These are phyloP conservation scores for Penicillium lagena DNA, from an alignment of 495 filamentous ascomycete species.

Conservation along the genomic window DNA sequence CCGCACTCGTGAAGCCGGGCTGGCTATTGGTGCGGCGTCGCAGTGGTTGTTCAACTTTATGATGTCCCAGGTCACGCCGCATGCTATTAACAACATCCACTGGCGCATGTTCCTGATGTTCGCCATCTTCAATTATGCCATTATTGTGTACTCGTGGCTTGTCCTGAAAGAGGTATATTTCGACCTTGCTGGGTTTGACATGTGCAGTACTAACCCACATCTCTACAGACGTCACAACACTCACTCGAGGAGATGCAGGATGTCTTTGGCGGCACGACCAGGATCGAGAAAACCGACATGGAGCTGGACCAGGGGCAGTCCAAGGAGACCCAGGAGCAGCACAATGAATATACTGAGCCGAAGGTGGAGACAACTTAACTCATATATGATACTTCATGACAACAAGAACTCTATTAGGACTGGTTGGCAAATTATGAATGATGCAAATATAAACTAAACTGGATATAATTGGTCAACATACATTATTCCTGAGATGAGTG, in stretches of 20 bases:
- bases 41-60: slow-evolving; percentile 54
- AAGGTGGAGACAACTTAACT: too few relatives aligned
- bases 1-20: slow-evolving; percentile 42
- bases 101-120: slow-evolving; percentile 52
- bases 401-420: too few relatives aligned
- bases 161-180: slow-evolving; percentile 39
- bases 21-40: slow-evolving; percentile 40
- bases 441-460: too few relatives aligned
- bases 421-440: too few relatives aligned
- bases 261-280: slow-evolving; percentile 19
- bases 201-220: background rate
- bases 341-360: too few relatives aligned
- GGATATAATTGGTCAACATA: too few relatives aligned
- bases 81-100: slow-evolving; percentile 43
- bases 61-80: slow-evolving; percentile 47
- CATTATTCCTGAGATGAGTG: too few relatives aligned
- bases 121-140: slow-evolving; percentile 44
- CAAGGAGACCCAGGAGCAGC: too few relatives aligned
- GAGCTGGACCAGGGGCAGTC: background rate
- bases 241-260: slow-evolving; percentile 33
- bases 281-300: slow-evolving; percentile 5
- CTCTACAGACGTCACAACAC: slow-evolving; percentile 19
- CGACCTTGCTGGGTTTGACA: too few relatives aligned
- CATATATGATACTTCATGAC: too few relatives aligned
- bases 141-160: slow-evolving; percentile 38